phyloP scores from a whole-genome alignment of 345 rosid genomes.

The Raphanus sativus region DNA sequence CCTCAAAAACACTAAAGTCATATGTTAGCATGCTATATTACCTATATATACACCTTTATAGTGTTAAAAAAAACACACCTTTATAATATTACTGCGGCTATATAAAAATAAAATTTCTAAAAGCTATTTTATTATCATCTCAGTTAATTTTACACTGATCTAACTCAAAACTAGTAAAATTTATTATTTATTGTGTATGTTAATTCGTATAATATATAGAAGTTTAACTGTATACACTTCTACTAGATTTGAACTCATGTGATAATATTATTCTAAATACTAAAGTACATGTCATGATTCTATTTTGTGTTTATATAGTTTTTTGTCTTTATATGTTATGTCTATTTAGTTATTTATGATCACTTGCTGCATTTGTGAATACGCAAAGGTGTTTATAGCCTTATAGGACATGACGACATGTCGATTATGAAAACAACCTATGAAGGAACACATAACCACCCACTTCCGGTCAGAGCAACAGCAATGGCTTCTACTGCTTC shows the following conservation, averaged over 20 bases:
- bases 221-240: not conserved
- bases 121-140: too few species aligned
- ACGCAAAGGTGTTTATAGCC: slow-evolving; percentile 40
- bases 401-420: slow-evolving; percentile 34
- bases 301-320: not conserved
- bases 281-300: not conserved
- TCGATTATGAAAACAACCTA: slow-evolving; percentile 45
- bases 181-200: not conserved
- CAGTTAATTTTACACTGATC: too few species aligned
- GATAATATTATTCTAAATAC: not conserved
- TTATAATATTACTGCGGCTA: too few species aligned
- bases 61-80: too few species aligned
- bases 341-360: not conserved
- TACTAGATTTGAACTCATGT: not conserved
- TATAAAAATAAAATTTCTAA: too few species aligned
- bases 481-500: slow-evolving; percentile 49
- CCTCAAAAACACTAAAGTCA: too few species aligned
- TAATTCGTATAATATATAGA: not conserved
- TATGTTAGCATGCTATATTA: too few species aligned
- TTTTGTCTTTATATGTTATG: not conserved
- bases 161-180: not conserved
- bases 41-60: too few species aligned
- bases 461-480: slow-evolving; percentile 47
- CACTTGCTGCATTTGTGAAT: slow-evolving; percentile 25
- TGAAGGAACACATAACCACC: slow-evolving; percentile 53